Evolutionary conservation across 2,329 filamentous ascomycete genomes (phyloP), one percentile per base, ranked within the genome.

Genomic region (Sclerotinia borealis): DNA sequence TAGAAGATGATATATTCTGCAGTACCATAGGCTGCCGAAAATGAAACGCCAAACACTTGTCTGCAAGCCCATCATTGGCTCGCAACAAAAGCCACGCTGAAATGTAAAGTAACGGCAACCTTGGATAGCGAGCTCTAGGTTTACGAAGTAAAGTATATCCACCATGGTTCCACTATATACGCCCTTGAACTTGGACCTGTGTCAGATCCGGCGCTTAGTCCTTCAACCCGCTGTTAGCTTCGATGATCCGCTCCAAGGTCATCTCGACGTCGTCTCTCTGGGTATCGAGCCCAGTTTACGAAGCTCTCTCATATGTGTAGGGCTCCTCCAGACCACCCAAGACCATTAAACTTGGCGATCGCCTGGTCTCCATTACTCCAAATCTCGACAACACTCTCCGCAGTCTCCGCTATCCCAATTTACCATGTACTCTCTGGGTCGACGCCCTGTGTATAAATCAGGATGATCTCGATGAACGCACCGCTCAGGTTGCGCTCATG

Each of bases 401-500:
- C 27, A 58, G 50, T 7, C 51, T 64, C 4, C 50, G 48, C 27
- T 10, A 31, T 19, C n/a, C 27, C 22, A 25, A 10, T 17, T 13
- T 19, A n/a, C 29, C n/a, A 17, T 36, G 64, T 25, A 48, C 8
- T 5, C 22, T 67, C 3, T 67, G 61, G 65, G 64, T 67, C 37
- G 65, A 67, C 3, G 56, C 61, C 9, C 11, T 66, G 5, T 66
- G 69, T 49, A 69, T 72, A 2, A 65, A 72, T 36, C 70, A 71
- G 39, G 10, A 37, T 34, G 52, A 63, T 47, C 47, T 67, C 3
- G 48, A 52, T 2, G 70, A 70, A 34, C 59, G 66, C 0, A 63
- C 56, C 8, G 37, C 54, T 7, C 70, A 72, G 45, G 66, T 70
- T 2, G 55, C 60, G 1, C 59, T 67, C 6, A 72, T 71, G 68